phyloP scores from a whole-genome alignment of 768 basidiomycete species.

The Tubosaeta sp. region DNA sequence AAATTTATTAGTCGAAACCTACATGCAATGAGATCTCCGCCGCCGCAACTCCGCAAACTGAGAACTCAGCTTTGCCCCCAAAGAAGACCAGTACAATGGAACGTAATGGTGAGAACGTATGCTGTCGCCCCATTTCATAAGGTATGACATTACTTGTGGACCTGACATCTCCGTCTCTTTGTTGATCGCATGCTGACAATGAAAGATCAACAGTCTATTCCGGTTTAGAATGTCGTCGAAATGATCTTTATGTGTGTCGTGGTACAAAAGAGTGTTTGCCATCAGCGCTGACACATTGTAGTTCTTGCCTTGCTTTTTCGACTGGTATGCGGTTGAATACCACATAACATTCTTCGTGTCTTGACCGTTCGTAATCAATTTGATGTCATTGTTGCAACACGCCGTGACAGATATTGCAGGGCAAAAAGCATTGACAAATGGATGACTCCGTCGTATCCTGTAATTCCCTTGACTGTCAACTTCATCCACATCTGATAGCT shows the following conservation, averaged over 20 bases:
- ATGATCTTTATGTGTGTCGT: background rate
- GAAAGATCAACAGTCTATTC: background rate
- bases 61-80: background rate
- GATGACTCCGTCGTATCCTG: background rate
- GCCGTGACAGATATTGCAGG: background rate
- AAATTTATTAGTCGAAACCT: no score
- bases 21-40: no score
- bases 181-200: no score
- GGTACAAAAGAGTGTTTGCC: background rate
- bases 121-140: background rate
- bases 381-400: background rate
- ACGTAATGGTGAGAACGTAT: background rate
- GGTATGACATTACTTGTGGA: background rate
- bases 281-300: background rate
- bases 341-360: background rate
- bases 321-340: background rate
- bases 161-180: background rate
- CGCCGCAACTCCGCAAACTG: background rate
- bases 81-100: background rate
- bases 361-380: background rate
- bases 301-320: background rate
- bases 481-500: background rate
- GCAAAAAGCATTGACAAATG: background rate
- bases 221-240: background rate
- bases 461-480: no score